Evolutionary conservation across 306 rosid genomes (phyloP).

Genomic region (Datisca glomerata): DNA sequence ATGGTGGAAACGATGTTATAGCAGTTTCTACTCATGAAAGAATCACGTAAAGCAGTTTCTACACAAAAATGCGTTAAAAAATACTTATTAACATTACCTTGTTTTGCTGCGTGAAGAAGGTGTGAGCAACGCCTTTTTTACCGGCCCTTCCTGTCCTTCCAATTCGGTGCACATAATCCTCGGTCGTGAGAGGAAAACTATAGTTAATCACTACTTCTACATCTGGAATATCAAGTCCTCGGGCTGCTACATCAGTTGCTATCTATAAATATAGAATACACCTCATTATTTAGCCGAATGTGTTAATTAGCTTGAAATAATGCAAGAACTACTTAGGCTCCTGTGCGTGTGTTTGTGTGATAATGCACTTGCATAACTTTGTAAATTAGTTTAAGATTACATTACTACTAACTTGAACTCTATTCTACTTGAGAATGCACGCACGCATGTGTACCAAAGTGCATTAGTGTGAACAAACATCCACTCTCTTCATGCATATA

Average conservation of each 20-base stretch:
- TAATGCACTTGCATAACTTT: no score
- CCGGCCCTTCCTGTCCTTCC: slow-evolving; percentile 98
- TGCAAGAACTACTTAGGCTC: no score
- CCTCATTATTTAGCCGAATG: neutral
- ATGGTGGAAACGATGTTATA: no score
- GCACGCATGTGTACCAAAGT: no score
- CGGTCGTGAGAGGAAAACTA: slow-evolving; percentile 88
- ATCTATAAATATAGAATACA: slow-evolving; percentile 28
- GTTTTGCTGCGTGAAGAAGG: slow-evolving; percentile 74
- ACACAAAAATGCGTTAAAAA: neutral
- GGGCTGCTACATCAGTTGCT: slow-evolving; percentile 98
- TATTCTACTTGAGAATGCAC: no score
- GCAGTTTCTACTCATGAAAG: no score
- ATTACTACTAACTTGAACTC: no score
- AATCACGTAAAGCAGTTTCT: neutral
- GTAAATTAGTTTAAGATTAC: no score
- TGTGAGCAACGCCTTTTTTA: slow-evolving; percentile 91
- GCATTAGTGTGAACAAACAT: no score
- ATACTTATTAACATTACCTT: slow-evolving; percentile 36
- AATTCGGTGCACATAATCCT: slow-evolving; percentile 92
- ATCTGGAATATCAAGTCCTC: slow-evolving; percentile 95
- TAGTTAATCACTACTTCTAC: slow-evolving; percentile 94
- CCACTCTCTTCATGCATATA: no score
- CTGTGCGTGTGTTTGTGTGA: no score
- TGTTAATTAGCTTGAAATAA: neutral